Evolutionary conservation across 768 basidiomycete species (phyloP), one percentile per base, ranked within the genome.

Genomic region (Scleroderma citrinum): DNA sequence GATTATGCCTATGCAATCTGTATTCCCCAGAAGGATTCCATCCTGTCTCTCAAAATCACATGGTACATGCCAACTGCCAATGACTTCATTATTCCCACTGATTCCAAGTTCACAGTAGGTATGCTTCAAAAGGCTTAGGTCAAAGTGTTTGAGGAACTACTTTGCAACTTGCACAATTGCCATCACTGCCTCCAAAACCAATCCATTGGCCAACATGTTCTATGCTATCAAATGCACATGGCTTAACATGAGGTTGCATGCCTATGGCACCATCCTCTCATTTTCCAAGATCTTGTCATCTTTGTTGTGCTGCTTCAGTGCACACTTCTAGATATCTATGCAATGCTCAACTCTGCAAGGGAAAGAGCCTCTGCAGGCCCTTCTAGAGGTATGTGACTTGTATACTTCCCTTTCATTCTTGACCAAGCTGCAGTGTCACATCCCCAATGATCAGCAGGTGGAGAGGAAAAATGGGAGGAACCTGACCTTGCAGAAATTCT

Each of bases 261-360:
- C 11, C 34, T 50, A 13, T 3, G 14, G 13, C 7, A 21, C 5
- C 46, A 54, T 40, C 43, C 47, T 16, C 30, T 53, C 7, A 40
- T 37, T 1, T 49, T 31, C 21, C 17, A 12, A 5, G 42, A 53
- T 13, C 34, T 49, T 17, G 21, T 49, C 13, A 11, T 48, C 20
- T 49, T 39, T 30, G 29, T 53, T 21, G 48, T 31, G 12, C 44
- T 49, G 24, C 30, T 39, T 5, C 48, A 53, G 21, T 7, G 6
- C 7, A 36, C 23, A 14, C 46, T 49, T 19, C 40, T 53, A 3
- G 34, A 50, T 34, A 53, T 53, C 23, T 41, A 46, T 17, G 31
- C 48, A 16, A 30, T 47, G 24, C 44, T 53, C 37, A 48, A 53
- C 7, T 53, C 36, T 16, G 36, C 36, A 37, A 37, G 36, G 36